Conservation (phyloP, 2,329 filamentous ascomycete species). For the Aureobasidium uvarum region DNA sequence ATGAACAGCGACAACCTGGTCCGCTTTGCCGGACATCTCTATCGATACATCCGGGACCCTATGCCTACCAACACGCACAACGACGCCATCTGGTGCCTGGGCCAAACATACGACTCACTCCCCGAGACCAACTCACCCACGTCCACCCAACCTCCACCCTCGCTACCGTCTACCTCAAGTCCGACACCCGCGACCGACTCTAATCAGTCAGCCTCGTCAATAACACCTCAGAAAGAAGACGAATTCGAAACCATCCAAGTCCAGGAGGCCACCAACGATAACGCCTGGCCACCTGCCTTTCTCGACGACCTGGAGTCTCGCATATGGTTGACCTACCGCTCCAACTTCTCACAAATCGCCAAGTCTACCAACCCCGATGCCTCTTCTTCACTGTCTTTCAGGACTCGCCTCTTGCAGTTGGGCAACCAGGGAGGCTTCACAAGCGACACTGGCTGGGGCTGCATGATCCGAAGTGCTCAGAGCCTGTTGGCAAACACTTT, state of each 20-base stretch:
- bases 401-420: conserved; percentile 79
- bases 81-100: conserved; percentile 81
- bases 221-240: conserved; percentile 7
- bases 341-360: conserved; percentile 77
- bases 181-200: neutral
- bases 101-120: conserved; percentile 51
- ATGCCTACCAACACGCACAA: conserved; percentile 77
- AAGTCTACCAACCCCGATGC: conserved; percentile 74
- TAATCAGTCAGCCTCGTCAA: neutral
- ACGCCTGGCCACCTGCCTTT: conserved; percentile 80
- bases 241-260: conserved; percentile 24
- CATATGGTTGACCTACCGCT: conserved; percentile 96
- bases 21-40: conserved; percentile 71
- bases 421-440: conserved; percentile 79
- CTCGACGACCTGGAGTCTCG: conserved; percentile 89
- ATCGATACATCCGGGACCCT: conserved; percentile 91
- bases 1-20: conserved; percentile 72
- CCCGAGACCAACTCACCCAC: conserved; percentile 24
- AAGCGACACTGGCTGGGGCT: conserved; percentile 95
- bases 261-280: conserved; percentile 42
- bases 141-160: neutral
- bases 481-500: conserved; percentile 87
- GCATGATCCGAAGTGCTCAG: conserved; percentile 97
- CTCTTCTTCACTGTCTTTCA: conserved; percentile 68
- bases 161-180: neutral